Base-by-base conservation (phyloP, 1,284 basidiomycete genomes). In the Cutaneotrichosporon sp. region DNA sequence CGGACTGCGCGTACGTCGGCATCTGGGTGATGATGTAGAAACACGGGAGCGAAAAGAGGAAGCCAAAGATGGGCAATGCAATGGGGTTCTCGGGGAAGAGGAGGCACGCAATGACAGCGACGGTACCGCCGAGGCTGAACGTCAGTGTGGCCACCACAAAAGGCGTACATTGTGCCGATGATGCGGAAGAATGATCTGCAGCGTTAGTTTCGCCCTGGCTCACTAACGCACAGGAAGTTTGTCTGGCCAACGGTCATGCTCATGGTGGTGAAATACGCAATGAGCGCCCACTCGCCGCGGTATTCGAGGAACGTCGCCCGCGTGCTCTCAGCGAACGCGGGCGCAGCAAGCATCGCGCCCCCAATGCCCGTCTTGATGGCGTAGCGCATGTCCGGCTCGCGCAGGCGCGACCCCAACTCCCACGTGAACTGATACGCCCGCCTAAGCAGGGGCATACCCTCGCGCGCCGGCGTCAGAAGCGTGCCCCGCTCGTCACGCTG, bases 221-320 rank as follows among this genome's bases (percentile, higher is more conserved):
- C 14, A 41, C 39, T 15, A 15, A 39, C 86, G 83, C 17, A 72
- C 69, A 92, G 70, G 65, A 83, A 85, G 67, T 93, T 92, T 2
- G 90, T 93, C 84, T 91, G 70, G 4, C 67, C 60, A 1, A 94
- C 85, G 1, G 88, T 91, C 1, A 88, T 90, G 34, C 86, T 90
- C 69, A 93, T 87, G 7, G 92, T 88, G 14, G 88, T 84, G 64
- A 94, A 90, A 71, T 86, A 91, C 40, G 90, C 91, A 49, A 97
- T 89, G 63, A 97, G 75, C 1, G 91, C 91, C 93, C 93, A 97
- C 72, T 97, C 90, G 37, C 91, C 91, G 65, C 85, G 81, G 65
- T 86, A 92, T 51, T 69, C 81, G 33, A 88, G 77, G 67, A 96
- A 97, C 5, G 83, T 76, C 2, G 84, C 84, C 22, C 90, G 77